A percentile compares a stretch with the other conserved stretches of the same genome.
Conservation (phyloP, 331 rosid genomes). For the Cydonia oblonga region DNA sequence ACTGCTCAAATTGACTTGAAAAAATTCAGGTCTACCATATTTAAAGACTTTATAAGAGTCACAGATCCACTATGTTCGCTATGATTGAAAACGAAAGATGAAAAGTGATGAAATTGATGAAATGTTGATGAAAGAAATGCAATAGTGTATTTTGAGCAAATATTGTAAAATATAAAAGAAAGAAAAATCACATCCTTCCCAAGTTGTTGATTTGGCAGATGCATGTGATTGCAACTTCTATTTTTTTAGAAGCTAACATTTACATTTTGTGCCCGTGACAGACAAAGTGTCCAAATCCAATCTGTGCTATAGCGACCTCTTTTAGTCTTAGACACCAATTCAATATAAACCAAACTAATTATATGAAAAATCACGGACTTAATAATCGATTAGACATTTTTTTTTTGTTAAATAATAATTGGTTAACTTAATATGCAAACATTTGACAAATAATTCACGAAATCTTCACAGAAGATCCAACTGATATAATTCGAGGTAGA, state of each 20-base stretch:
- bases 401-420: no score
- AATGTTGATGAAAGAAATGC: neutral
- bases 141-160: neutral
- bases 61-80: no score
- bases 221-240: neutral
- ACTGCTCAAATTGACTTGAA: no score
- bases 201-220: neutral
- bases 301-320: neutral
- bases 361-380: neutral
- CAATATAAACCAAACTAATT: neutral
- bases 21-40: no score
- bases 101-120: no score
- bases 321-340: neutral
- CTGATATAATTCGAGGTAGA: no score
- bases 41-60: no score
- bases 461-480: no score
- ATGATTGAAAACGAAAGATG: no score
- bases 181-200: neutral
- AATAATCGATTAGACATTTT: neutral
- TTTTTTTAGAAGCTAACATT: neutral
- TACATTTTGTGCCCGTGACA: slow-evolving; percentile 5
- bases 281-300: neutral
- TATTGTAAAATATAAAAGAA: neutral
- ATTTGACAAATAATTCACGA: neutral
- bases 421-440: no score